Evolutionary conservation across 2,329 filamentous ascomycete species (phyloP).

Genomic region (Aspergillus puulaauensis): DNA sequence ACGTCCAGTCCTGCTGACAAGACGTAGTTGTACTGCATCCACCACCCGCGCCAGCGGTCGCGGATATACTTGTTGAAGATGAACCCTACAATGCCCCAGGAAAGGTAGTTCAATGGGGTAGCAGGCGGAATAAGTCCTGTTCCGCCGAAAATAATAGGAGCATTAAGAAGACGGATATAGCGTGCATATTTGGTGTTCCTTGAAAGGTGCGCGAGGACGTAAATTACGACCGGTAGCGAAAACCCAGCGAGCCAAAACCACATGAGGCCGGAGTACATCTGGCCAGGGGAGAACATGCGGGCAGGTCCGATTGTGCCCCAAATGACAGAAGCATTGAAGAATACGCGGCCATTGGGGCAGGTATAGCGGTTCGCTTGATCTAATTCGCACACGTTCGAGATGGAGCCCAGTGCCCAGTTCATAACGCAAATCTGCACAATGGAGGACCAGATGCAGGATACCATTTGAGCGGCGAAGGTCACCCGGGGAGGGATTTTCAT

Average conservation of each 20-base stretch:
- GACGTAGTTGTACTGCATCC: slow-evolving; percentile 76
- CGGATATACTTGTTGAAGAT: slow-evolving; percentile 69
- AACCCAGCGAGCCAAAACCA: slow-evolving; percentile 72
- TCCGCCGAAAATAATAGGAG: slow-evolving; percentile 68
- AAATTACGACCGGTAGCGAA: slow-evolving; percentile 63
- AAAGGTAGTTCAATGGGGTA: slow-evolving; percentile 68
- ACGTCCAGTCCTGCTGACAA: slow-evolving; percentile 70
- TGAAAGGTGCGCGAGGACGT: slow-evolving; percentile 53
- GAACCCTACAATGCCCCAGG: slow-evolving; percentile 67
- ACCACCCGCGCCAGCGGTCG: slow-evolving; percentile 68
- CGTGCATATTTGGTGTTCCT: slow-evolving; percentile 50
- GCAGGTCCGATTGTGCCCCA: slow-evolving; percentile 72
- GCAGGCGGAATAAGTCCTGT: slow-evolving; percentile 66
- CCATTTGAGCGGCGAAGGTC: slow-evolving; percentile 53
- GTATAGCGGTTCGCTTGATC: slow-evolving; percentile 59
- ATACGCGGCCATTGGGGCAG: slow-evolving; percentile 59
- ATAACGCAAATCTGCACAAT: slow-evolving; percentile 50
- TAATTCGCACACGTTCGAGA: slow-evolving; percentile 63
- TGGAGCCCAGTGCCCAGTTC: slow-evolving; percentile 52
- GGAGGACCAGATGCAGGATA: slow-evolving; percentile 51
- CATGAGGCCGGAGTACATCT: slow-evolving; percentile 63
- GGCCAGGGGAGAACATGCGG: slow-evolving; percentile 65
- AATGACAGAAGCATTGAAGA: slow-evolving; percentile 69
- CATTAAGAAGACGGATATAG: slow-evolving; percentile 65
- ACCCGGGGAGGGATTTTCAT: slow-evolving; percentile 57